Percentiles rank a stretch among this genome's conserved stretches.
Evolutionary conservation across 2,329 filamentous ascomycete species (phyloP).

Genomic region (Torrubiella hemipterigena): DNA sequence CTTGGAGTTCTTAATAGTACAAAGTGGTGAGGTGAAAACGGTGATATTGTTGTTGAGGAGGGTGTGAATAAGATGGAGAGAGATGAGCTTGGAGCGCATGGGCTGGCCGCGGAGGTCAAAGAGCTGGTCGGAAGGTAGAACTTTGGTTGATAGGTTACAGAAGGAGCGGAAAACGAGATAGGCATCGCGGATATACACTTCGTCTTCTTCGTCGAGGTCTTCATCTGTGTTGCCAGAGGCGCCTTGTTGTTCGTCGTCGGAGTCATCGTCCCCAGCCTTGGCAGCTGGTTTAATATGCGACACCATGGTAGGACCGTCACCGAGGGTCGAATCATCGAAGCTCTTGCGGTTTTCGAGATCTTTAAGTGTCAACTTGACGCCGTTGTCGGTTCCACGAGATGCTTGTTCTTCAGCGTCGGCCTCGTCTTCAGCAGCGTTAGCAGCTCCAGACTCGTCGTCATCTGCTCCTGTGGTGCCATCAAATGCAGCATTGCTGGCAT

Average conservation of each 20-base stretch:
- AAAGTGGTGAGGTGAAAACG: constrained; percentile 83
- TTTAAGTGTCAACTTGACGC: constrained; percentile 51
- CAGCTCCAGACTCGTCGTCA: constrained; percentile 19
- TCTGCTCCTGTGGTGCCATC: constrained; percentile 27
- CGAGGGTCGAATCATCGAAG: constrained; percentile 55
- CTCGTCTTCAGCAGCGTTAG: constrained; percentile 20
- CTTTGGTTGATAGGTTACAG: constrained; percentile 93
- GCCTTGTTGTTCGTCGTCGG: constrained; percentile 12
- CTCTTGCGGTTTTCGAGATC: constrained; percentile 57
- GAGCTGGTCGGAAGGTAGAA: constrained; percentile 78
- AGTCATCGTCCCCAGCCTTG: constrained; percentile 20
- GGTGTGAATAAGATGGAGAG: constrained; percentile 88
- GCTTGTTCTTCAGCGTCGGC: constrained; percentile 17
- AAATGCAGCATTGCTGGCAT: constrained; percentile 39
- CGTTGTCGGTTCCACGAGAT: constrained; percentile 17
- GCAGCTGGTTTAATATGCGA: constrained; percentile 43
- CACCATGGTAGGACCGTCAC: constrained; percentile 56
- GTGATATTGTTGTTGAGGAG: constrained; percentile 87
- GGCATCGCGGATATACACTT: constrained; percentile 93
- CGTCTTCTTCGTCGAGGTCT: constrained; percentile 65
- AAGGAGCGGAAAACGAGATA: constrained; percentile 96
- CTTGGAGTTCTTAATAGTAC: constrained; percentile 85
- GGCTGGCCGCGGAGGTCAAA: constrained; percentile 88
- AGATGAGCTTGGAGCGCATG: constrained; percentile 94
- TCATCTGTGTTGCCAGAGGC: constrained; percentile 47